Base-by-base conservation (phyloP, 2,329 filamentous ascomycete species). In the Diaporthe caulivora region DNA sequence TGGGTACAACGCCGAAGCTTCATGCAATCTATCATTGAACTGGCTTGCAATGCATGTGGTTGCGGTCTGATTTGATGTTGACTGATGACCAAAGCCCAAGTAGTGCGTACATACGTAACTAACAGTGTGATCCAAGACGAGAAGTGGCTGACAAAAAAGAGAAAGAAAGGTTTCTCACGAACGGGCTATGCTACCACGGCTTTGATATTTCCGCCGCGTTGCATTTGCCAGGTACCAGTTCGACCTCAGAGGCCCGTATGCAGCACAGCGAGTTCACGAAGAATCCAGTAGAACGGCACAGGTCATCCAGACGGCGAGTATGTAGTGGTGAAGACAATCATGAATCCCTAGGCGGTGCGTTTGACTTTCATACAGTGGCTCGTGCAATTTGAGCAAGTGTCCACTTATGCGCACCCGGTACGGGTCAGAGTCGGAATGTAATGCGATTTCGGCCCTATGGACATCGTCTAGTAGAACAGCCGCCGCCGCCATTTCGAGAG, bases 391-490 rank as follows among this genome's bases (percentile, higher is more conserved):
- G 31, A 53, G n/a, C 31, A 2, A 21, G 18, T 21, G 11, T 31
- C 54, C 69, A 54, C 34, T 29, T 4, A n/a, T 37, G 55, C 2
- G 42, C 26, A 11, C 9, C 11, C 24, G 6, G 49, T 8, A 51
- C 24, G 49, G 49, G 57, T 67, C 60, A 72, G 42, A 53, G 57
- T 64, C 62, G 60, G 47, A 70, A 70, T 57, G 69, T 74, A 70
- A 70, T 72, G 74, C 53, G 72, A 71, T 71, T 73, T 71, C 68
- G 67, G 58, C 29, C 44, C 77, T 80, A 77, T 79, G 73, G 77
- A 76, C 77, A 77, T 76, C 67, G n/a, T 77, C 72, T 71, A 74
- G 58, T 65, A 64, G 47, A 71, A 71, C 58, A 73, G 65, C 65
- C 65, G 49, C 44, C 34, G 51, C 34, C 62, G 47, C 62, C 31